Evolutionary conservation across 495 filamentous ascomycete species (phyloP).

Genomic region (Xanthoparmelia taractica): DNA sequence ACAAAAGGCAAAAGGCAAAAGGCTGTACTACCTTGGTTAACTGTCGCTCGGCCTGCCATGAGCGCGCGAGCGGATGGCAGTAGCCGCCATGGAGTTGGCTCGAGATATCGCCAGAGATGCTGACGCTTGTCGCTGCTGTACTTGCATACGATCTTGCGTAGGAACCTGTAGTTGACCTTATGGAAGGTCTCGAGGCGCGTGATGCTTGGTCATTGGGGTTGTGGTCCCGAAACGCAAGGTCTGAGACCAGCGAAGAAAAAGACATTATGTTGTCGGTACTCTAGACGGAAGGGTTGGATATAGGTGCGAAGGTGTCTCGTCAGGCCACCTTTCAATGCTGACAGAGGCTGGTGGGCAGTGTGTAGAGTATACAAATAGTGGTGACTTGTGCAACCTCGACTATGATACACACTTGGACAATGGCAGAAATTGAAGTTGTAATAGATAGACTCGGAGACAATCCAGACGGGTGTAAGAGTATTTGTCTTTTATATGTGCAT

Average conservation of each 20-base stretch:
- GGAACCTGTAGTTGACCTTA: constrained; percentile 42
- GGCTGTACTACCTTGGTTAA: constrained; percentile 71
- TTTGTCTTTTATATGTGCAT: background rate
- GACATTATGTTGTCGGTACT: constrained; percentile 53
- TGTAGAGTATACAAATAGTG: background rate
- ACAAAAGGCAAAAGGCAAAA: background rate
- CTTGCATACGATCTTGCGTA: constrained; percentile 64
- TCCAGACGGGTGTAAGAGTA: background rate
- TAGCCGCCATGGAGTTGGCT: constrained; percentile 95
- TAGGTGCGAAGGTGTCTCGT: background rate
- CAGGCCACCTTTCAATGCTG: background rate
- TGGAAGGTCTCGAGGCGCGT: constrained; percentile 37
- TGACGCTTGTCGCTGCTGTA: constrained; percentile 87
- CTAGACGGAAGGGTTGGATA: background rate
- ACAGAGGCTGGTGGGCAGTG: background rate
- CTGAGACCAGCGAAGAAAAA: constrained; percentile 83
- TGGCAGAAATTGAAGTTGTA: background rate
- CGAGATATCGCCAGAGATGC: constrained; percentile 84
- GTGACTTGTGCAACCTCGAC: background rate
- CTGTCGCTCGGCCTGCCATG: constrained; percentile 95
- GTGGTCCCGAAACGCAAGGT: constrained; percentile 66
- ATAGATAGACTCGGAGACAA: background rate
- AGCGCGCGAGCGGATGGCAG: constrained; percentile 77
- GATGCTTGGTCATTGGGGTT: constrained; percentile 41
- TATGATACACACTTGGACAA: background rate